Conservation (phyloP, 2,329 filamentous ascomycete species). For the Monosporascus sp. region DNA sequence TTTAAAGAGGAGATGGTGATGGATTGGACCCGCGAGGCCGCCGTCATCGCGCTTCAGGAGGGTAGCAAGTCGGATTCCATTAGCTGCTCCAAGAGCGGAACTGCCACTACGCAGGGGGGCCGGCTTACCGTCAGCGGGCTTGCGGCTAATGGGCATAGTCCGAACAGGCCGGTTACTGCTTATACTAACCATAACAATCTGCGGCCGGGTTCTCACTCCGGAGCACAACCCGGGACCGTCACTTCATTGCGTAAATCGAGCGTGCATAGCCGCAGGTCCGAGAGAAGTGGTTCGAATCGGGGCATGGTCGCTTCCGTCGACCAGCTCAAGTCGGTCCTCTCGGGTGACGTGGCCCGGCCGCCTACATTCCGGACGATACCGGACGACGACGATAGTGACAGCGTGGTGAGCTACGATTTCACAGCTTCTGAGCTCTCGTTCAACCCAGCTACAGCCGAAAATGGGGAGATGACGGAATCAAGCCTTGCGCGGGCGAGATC, state of each 20-base stretch:
- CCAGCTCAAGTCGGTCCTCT: constrained; percentile 57
- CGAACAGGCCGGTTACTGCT: constrained; percentile 38
- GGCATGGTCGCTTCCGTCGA: constrained; percentile 56
- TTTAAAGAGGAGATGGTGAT: constrained; percentile 72
- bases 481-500: constrained; percentile 15
- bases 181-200: constrained; percentile 46
- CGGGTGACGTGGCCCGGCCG: constrained; percentile 42
- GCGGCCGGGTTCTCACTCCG: constrained; percentile 40
- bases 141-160: constrained; percentile 31
- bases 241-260: constrained; percentile 49
- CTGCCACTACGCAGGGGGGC: constrained; percentile 46
- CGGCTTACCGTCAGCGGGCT: constrained; percentile 56
- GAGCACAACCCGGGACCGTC: constrained; percentile 28
- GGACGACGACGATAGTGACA: constrained; percentile 52
- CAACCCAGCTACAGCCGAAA: constrained; percentile 37
- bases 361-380: constrained; percentile 34
- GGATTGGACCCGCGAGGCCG: constrained; percentile 74
- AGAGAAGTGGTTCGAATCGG: constrained; percentile 36
- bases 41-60: constrained; percentile 63
- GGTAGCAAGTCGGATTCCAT: constrained; percentile 68
- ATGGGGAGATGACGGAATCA: constrained; percentile 22
- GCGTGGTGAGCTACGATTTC: constrained; percentile 66
- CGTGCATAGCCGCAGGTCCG: constrained; percentile 46
- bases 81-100: constrained; percentile 67
- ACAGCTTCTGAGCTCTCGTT: constrained; percentile 63